These are phyloP conservation scores for Monosporascus sp. DNA, from an alignment of 2,329 filamentous ascomycete species.

Conservation along the genomic window DNA sequence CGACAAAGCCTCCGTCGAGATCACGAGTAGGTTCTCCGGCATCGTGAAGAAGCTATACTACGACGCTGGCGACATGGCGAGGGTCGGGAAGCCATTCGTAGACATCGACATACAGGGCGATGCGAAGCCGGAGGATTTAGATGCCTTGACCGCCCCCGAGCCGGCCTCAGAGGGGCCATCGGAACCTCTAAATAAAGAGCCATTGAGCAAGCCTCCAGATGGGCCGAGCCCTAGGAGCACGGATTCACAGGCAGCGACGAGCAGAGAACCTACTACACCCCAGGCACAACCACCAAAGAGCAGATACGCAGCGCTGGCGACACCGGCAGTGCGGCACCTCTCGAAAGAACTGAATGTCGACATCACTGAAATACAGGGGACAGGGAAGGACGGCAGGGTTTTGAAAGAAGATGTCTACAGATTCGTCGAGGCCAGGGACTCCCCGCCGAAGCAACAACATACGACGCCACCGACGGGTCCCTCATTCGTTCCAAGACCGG, in stretches of 20 bases:
- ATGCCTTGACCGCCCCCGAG: slow-evolving; percentile 31
- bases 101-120: slow-evolving; percentile 90
- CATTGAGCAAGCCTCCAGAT: slow-evolving; percentile 13
- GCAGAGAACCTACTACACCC: slow-evolving; percentile 4
- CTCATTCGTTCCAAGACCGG: slow-evolving; percentile 22
- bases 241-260: slow-evolving; percentile 3
- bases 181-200: slow-evolving; percentile 17
- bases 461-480: slow-evolving; percentile 19
- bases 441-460: slow-evolving; percentile 3
- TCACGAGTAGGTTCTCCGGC: slow-evolving; percentile 91
- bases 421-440: slow-evolving; percentile 50
- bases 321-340: slow-evolving; percentile 85
- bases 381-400: slow-evolving; percentile 85
- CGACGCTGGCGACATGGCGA: slow-evolving; percentile 92
- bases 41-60: slow-evolving; percentile 96
- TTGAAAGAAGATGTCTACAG: slow-evolving; percentile 85
- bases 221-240: slow-evolving; percentile 4
- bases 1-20: slow-evolving; percentile 87
- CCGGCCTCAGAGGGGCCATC: slow-evolving; percentile 22
- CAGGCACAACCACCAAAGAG: slow-evolving; percentile 37
- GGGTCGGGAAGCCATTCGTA: slow-evolving; percentile 88
- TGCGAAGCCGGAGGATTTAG: slow-evolving; percentile 56
- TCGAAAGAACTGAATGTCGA: slow-evolving; percentile 73
- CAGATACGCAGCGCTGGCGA: slow-evolving; percentile 72
- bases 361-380: slow-evolving; percentile 74